Evolutionary conservation across 1,139 yeast genomes (phyloP).

Genomic region (Pichia sp.): DNA sequence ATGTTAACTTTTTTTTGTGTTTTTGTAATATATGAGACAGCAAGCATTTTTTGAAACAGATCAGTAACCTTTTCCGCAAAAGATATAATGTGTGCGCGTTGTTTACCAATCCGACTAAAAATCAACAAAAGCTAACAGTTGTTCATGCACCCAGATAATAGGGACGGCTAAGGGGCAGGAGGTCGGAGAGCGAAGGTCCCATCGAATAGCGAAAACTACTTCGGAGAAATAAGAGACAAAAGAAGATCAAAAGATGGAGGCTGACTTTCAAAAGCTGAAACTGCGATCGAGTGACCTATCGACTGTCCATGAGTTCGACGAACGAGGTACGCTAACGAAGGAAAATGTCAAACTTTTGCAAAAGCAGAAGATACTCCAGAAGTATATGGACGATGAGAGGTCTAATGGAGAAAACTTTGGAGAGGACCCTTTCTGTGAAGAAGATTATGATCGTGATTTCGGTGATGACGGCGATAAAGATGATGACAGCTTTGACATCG

Average conservation of each 20-base stretch:
- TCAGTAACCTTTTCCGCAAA: not conserved
- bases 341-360: slow-evolving; percentile 10
- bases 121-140: not conserved
- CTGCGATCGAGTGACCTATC: slow-evolving; percentile 19
- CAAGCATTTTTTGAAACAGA: not conserved
- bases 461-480: slow-evolving; percentile 17
- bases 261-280: slow-evolving; percentile 5
- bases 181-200: not conserved
- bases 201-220: not conserved
- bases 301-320: slow-evolving; percentile 26
- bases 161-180: not conserved
- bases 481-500: slow-evolving; percentile 20
- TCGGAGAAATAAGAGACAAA: not conserved
- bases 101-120: not conserved
- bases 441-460: slow-evolving; percentile 11
- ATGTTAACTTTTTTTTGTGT: not conserved
- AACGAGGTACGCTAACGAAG: slow-evolving; percentile 2
- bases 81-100: slow-evolving; percentile 2
- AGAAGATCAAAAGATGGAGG: slow-evolving; percentile 6
- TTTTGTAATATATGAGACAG: not conserved
- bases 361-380: slow-evolving; percentile 6
- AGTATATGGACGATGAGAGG: slow-evolving; percentile 13
- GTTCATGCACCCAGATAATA: not conserved
- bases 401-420: not conserved
- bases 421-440: not conserved